Percentiles rank a stretch among this genome's conserved stretches.
These are phyloP conservation scores for Endocalyx cinctus DNA, from an alignment of 2,329 filamentous ascomycete genomes.

Conservation along the genomic window DNA sequence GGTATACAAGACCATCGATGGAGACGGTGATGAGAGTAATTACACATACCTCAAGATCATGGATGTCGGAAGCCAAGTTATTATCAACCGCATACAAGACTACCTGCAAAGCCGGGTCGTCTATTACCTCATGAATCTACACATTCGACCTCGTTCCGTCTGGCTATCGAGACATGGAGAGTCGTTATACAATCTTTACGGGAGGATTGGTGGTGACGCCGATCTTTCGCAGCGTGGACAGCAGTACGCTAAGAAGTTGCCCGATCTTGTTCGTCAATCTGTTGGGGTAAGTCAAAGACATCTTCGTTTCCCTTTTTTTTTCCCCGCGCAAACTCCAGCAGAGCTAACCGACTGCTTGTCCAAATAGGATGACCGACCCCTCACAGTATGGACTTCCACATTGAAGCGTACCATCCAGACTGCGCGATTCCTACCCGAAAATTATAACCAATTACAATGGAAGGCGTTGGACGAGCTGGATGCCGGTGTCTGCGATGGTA, in stretches of 20 bases:
- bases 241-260: conserved; percentile 79
- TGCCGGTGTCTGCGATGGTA: conserved; percentile 90
- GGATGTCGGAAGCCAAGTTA: conserved; percentile 90
- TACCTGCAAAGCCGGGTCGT: conserved; percentile 95
- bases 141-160: conserved; percentile 93
- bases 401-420: conserved; percentile 85
- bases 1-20: conserved; percentile 89
- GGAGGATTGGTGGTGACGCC: conserved; percentile 90
- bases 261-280: conserved; percentile 77
- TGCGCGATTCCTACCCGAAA: conserved; percentile 70
- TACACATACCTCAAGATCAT: conserved; percentile 97
- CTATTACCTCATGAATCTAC: conserved; percentile 97
- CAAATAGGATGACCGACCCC: conserved; percentile 51
- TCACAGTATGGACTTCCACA: conserved; percentile 60
- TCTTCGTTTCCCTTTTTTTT: conserved; percentile 13
- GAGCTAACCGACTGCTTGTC: conserved; percentile 10
- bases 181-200: conserved; percentile 84
- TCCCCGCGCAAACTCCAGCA: too few species aligned
- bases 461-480: conserved; percentile 97
- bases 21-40: conserved; percentile 70
- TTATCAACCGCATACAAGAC: conserved; percentile 96
- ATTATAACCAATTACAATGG: conserved; percentile 96
- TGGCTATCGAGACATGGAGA: conserved; percentile 97
- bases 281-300: conserved; percentile 63
- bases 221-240: conserved; percentile 81